Evolutionary conservation across 2,329 filamentous ascomycete genomes (phyloP), one percentile per base, ranked within the genome.

Genomic region (Aspergillus puulaauensis): DNA sequence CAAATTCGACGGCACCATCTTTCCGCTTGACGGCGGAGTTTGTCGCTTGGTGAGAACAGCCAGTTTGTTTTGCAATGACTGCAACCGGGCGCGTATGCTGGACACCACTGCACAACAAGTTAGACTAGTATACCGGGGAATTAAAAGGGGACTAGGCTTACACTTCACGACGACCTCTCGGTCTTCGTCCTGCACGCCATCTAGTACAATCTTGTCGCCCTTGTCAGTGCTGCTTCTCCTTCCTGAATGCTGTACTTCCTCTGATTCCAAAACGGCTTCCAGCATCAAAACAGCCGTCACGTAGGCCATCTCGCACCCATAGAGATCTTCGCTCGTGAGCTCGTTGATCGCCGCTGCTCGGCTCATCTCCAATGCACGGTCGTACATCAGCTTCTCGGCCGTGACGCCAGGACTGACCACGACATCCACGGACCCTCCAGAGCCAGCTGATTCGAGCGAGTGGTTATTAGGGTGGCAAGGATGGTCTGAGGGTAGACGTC

Each of bases 351-450:
- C 95, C 7, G 95, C 93, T 4, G 90, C 87, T 52, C 92, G 87
- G 72, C 92, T 97, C 95, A 99, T 98, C 73, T 99, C 95, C 21
- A 98, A 80, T 0, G 95, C 95, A 47, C 95, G 90, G 66, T 99
- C 95, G 71, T 97, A 99, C 92, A 99, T 97, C 46, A 99, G 81
- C 76, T 93, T 96, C 78, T 98, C 95, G 0, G 95, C 95, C 21
- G 92, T 97, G 56, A 97, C 87, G 1, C 93, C 95, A 2, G 90
- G 86, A 14, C 90, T 96, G 24, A 99, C 82, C 48, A 90, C 85
- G 24, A 97, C 91, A 52, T 95, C 91, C 2, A 86, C 83, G 15
- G 88, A 87, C 3, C 86, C 83, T n/a, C 82, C 83, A 56, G 86
- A 79, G 3, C 80, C 80, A 3, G 83, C 79, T 35, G 80, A 84